Evolutionary conservation across 352 stramenopile genomes (phyloP), one percentile per base, ranked within the genome.

Genomic region (Saprolegnia diclina): DNA sequence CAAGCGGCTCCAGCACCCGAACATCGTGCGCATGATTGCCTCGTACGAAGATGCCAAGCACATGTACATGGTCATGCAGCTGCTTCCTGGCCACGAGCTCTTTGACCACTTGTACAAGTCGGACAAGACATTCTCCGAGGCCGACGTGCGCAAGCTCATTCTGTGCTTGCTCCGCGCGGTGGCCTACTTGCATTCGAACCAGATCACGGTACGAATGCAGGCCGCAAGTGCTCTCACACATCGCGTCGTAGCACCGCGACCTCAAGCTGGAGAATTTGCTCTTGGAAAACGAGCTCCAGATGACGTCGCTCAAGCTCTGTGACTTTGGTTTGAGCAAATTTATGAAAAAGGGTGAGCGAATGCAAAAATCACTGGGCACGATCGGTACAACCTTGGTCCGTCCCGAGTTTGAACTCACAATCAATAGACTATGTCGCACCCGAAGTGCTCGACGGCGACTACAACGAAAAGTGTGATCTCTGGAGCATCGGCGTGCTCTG

Each of bases 41-140:
- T 91, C 81, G 40, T 92, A 90, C 64, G 85, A 92, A 65, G 84
- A 92, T 72, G 77, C 76, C 55, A 71, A 89, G 64, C 78, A 84
- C 67, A 90, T 94, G 80, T 94, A 94, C 77, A 91, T 94, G 82
- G 77, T 91, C 71, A 91, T 91, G 80, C 81, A 94, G 72, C 77
- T 91, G n/a, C 89, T 85, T 56, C 85, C 89, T 56, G 86, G 86
- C 57, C 89, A 90, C 53, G 83, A 90, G 52, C 73, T 94, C 16
- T 92, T 89, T 71, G 79, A 90, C 19, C 76, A 90, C 54, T 59
- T 92, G 65, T 91, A 91, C 74, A 79, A 82, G 65, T 80, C 84
- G 29, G 65, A 77, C n/a, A 80, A 81, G 44, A 44, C 65, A 18
- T 90, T 92, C 65, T 81, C 74, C 1, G 86, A 94, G 52, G 78